Base-by-base conservation (phyloP, 306 rosid species). In the Gynostemma pentaphyllum region DNA sequence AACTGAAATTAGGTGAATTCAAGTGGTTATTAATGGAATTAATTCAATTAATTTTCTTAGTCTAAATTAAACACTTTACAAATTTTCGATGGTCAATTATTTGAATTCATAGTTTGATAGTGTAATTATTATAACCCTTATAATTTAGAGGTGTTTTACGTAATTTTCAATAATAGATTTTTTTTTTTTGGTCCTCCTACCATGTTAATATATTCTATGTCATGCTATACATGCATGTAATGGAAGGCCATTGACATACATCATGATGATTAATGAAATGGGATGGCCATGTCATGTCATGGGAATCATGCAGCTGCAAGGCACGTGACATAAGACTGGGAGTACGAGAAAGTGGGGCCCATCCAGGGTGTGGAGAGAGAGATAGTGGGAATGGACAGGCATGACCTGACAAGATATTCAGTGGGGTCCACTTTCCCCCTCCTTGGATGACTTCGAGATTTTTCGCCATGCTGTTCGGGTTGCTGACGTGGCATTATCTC, bases 351-450 rank as follows among this genome's bases (percentile, higher is more conserved):
- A 39, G 5, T 39, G 49, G 69, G 45, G 10, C 40, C 68, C 68
- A 64, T 15, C 46, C 60, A 51, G 70, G 39, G 68, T 15, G 63
- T 26, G 51, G 9, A 34, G 5, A 34, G 21, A 29, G 37, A 13
- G 42, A 7, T 37, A 60, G 48, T 60, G 44, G 44, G 44, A 14
- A 44, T 18, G 48, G 70, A 45, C 75, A 60, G 48, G 70, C 70
- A 53, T 50, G 76, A 61, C 73, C 74, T 55, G 78, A 73, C 73
- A 70, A 61, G 32, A 30, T 27, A n/a, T 10, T n/a, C 8, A 13
- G 18, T 63, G 66, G 82, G 74, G 24, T 64, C 82, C 77, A 67
- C 45, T n/a, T n/a, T n/a, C n/a, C n/a, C n/a, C n/a, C n/a, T n/a
- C 2, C 2, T 9, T 23, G 61, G 45, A 63, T 32, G 70, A 64